Conservation (phyloP, 148 eudicot species). For the Salicornia ramosissima region DNA sequence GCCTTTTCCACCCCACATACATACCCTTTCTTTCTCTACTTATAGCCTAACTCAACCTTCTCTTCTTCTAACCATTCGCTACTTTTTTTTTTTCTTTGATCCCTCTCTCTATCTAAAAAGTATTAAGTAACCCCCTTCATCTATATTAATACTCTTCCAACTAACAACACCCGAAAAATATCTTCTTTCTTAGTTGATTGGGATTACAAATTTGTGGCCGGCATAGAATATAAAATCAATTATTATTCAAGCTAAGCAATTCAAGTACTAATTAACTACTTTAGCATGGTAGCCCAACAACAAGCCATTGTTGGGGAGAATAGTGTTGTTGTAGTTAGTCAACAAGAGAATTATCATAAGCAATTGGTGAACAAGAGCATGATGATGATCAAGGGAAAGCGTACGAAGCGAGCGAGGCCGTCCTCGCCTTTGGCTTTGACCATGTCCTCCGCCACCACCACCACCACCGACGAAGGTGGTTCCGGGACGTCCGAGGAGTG, state of each 20-base stretch:
- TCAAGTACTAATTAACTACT: not conserved
- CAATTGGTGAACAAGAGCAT: not conserved
- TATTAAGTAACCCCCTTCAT: not conserved
- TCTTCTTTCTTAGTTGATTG: not conserved
- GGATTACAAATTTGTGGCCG: not conserved
- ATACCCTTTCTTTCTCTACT: constrained; percentile 18
- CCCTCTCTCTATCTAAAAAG: not conserved
- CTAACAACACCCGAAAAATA: not conserved
- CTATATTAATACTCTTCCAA: not conserved
- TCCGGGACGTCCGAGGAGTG: constrained; percentile 14
- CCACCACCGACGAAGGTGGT: constrained; percentile 15
- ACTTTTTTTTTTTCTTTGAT: not conserved
- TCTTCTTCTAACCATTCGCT: constrained; percentile 17
- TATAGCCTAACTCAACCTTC: constrained; percentile 15
- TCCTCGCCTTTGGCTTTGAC: constrained; percentile 40
- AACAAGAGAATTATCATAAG: no score
- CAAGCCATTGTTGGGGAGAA: constrained; percentile 20
- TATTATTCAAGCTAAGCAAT: not conserved
- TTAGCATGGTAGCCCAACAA: constrained; percentile 29
- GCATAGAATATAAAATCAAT: no score
- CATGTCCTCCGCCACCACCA: constrained; percentile 35
- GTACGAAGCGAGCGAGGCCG: constrained; percentile 58
- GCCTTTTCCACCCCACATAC: constrained; percentile 16
- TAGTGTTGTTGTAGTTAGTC: not conserved
- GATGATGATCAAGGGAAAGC: constrained; percentile 49